These are phyloP conservation scores for Teratosphaeria gauchensis DNA, from an alignment of 2,329 filamentous ascomycete species.

Conservation along the genomic window DNA sequence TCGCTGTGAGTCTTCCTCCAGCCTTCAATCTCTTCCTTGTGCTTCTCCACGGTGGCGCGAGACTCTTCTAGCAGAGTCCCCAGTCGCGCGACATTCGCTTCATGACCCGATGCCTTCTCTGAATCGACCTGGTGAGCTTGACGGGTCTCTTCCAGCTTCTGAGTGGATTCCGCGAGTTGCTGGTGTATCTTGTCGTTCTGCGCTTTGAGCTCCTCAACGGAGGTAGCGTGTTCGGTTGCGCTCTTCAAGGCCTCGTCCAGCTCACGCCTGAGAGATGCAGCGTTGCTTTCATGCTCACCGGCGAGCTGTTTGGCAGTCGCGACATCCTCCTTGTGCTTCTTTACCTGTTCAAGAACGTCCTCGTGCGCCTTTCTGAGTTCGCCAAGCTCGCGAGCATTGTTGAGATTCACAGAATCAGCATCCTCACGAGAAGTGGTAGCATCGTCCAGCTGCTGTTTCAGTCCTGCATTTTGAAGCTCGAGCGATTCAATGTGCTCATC, in stretches of 20 bases:
- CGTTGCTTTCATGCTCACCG: background rate
- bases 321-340: background rate
- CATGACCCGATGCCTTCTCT: background rate
- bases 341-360: background rate
- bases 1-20: background rate
- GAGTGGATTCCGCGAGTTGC: background rate
- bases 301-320: background rate
- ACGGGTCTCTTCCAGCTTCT: background rate
- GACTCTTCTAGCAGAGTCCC: background rate
- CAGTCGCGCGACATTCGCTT: background rate
- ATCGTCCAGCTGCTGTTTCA: background rate
- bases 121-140: background rate
- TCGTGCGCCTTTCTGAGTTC: background rate
- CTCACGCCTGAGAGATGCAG: background rate
- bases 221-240: background rate
- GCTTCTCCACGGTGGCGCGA: background rate
- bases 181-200: background rate
- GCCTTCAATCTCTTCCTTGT: background rate
- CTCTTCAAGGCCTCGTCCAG: conserved; percentile 1
- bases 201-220: background rate
- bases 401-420: background rate
- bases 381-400: background rate
- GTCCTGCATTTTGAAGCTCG: background rate
- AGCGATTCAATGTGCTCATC: background rate
- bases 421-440: background rate